phyloP scores from a whole-genome alignment of 148 eudicot genomes.

The Vaccinium vitisidaea region DNA sequence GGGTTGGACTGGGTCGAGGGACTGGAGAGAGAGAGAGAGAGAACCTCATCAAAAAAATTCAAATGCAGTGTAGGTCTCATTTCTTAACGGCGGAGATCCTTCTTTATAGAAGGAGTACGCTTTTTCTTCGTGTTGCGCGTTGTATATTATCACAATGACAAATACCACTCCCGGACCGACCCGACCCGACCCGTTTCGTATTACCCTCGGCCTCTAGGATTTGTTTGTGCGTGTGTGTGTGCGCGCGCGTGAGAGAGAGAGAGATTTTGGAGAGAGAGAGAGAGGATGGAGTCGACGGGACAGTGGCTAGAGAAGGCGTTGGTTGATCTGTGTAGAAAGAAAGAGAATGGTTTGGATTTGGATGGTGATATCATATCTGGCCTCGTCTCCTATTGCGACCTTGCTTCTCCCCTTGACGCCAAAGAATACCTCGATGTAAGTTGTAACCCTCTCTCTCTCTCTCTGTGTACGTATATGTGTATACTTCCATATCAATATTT shows the following conservation, averaged over 20 bases:
- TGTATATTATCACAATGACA: too few relatives aligned
- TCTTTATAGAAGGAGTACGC: too few relatives aligned
- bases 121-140: too few relatives aligned
- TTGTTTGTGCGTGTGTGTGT: too few relatives aligned
- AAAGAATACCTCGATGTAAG: slow-evolving; percentile 85
- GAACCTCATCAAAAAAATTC: too few relatives aligned
- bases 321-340: slow-evolving; percentile 55
- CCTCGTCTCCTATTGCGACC: slow-evolving; percentile 90
- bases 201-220: too few relatives aligned
- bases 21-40: neutral
- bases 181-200: neutral
- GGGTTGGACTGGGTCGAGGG: too few relatives aligned
- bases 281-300: slow-evolving; percentile 61
- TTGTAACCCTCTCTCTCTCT: slow-evolving; percentile 23
- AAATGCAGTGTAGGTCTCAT: too few relatives aligned
- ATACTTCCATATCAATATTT: too few relatives aligned
- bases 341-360: slow-evolving; percentile 55
- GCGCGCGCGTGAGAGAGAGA: neutral
- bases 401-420: slow-evolving; percentile 90
- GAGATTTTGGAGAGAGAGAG: slow-evolving; percentile 25
- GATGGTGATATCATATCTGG: slow-evolving; percentile 88
- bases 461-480: neutral
- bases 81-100: too few relatives aligned
- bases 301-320: slow-evolving; percentile 81
- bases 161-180: neutral